Evolutionary conservation across 1,284 basidiomycete genomes (phyloP).

Genomic region (Ganoderma resinaceum): DNA sequence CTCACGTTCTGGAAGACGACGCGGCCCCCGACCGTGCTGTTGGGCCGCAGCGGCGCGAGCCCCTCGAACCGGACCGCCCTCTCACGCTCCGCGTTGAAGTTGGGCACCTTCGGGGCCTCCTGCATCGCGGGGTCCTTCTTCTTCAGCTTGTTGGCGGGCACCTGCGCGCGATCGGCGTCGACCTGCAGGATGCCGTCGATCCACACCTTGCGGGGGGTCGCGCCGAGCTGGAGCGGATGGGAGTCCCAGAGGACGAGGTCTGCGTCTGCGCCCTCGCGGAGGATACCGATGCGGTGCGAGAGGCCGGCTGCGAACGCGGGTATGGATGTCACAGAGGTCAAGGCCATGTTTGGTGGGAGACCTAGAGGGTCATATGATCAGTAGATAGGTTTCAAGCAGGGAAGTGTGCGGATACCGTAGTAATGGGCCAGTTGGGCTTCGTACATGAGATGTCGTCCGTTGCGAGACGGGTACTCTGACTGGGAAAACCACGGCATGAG

Average conservation of each 20-base stretch:
- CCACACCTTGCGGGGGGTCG: constrained; percentile 77
- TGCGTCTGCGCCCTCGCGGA: constrained; percentile 64
- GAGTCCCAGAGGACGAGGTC: constrained; percentile 80
- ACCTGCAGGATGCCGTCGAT: constrained; percentile 77
- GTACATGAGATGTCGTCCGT: constrained; percentile 81
- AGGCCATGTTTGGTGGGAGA: constrained; percentile 62
- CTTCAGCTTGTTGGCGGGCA: constrained; percentile 41
- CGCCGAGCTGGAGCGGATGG: constrained; percentile 83
- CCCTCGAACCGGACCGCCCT: constrained; percentile 69
- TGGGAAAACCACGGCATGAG: constrained; percentile 33
- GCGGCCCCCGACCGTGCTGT: constrained; percentile 41
- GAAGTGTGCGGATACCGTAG: constrained; percentile 50
- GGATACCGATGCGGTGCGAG: constrained; percentile 82
- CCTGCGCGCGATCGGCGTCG: constrained; percentile 51
- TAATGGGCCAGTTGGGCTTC: constrained; percentile 92
- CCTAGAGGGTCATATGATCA: constrained; percentile 35
- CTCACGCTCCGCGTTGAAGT: constrained; percentile 64
- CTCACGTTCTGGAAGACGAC: constrained; percentile 68
- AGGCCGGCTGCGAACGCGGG: constrained; percentile 82
- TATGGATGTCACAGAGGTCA: constrained; percentile 80
- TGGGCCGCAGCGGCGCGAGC: constrained; percentile 64
- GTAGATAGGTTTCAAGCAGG: neutral
- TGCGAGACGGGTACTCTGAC: constrained; percentile 76
- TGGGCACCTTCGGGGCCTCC: constrained; percentile 60
- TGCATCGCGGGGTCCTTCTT: constrained; percentile 46